A percentile compares a stretch with the other conserved stretches of the same genome.
phyloP scores from a whole-genome alignment of 306 rosid genomes.

The Quercus berberidifolia region DNA sequence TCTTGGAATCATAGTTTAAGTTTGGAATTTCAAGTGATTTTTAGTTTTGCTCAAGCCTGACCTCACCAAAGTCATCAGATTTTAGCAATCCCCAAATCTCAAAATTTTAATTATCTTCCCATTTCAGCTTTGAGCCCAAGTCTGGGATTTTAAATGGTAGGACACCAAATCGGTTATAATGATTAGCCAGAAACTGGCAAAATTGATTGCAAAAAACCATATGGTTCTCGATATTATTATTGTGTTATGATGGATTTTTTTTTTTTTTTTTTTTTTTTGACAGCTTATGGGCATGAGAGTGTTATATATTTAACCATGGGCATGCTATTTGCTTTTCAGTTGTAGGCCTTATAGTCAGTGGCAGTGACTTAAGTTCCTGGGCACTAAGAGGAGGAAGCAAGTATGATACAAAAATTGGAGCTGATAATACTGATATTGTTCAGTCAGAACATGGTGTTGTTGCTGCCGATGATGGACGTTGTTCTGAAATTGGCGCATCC shows the following conservation, averaged over 20 bases:
- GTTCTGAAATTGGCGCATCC: slow-evolving; percentile 75
- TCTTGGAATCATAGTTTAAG: neutral
- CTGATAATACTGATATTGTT: slow-evolving; percentile 28
- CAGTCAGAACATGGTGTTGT: slow-evolving; percentile 83
- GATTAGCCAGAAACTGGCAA: neutral
- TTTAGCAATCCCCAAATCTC: neutral
- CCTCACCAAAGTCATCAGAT: neutral
- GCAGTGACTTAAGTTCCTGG: slow-evolving; percentile 31
- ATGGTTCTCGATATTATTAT: neutral
- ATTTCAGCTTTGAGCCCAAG: neutral
- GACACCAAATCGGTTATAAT: neutral
- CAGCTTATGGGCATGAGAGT: neutral
- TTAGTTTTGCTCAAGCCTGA: neutral
- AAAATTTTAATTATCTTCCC: neutral
- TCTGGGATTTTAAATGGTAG: neutral
- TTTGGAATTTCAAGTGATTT: neutral
- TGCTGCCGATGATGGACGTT: slow-evolving; percentile 81
- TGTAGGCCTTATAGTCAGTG: slow-evolving; percentile 38
- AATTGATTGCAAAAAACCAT: neutral
- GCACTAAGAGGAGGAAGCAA: slow-evolving; percentile 16
- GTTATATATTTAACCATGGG: neutral
- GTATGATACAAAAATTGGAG: neutral
- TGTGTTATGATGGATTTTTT: neutral
- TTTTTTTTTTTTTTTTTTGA: neutral
- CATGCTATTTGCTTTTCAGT: slow-evolving; percentile 25